Base-by-base conservation (phyloP, 2,329 filamentous ascomycete genomes). In the Chrysoporthe cubensis region DNA sequence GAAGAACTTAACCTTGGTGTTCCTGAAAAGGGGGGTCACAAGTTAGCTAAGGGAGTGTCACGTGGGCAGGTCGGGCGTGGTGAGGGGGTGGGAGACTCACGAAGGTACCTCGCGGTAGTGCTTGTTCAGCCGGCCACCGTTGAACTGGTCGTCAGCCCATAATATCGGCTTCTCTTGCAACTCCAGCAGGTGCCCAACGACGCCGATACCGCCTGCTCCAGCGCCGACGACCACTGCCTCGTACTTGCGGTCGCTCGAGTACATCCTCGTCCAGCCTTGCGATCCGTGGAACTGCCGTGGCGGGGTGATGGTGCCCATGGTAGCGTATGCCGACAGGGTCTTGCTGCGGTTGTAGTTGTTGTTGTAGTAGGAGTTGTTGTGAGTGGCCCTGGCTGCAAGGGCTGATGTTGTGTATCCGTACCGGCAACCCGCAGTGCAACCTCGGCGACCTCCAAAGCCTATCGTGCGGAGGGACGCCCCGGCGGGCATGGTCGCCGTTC, bases 1-100 rank as follows among this genome's bases (percentile, higher is more conserved):
- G 74, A 90, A 90, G 32, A 87, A 79, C 57, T 82, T 81, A 54
- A 87, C 87, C 73, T 87, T 89, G 67, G 88, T 90, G 74, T 90
- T 90, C 32, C 63, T 65, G 40, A 1, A 14, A 8, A 43, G 5
- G 14, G 26, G 26, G 26, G 26, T 26, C 26, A 58, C 16, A 32
- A 5, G 37, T 56, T 1, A 64, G 52, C 18, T 40, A 58, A 13
- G 11, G 50, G 1, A 13, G 11, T 37, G 1, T 9, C n/a, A 4
- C 50, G 26, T 4, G n/a, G 26, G 14, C 40, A 42, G 3, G 16
- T 43, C 5, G 32, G 14, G 16, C 21, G n/a, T 32, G 11, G 34
- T 9, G 62, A 21, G 26, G 26, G 21, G 21, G 13, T 14, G 21
- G 13, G 13, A 46, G 16, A 65, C 56, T 42, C 50, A 65, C 72